phyloP scores from a whole-genome alignment of 129 eudicot species.

The Flaveria trinervia region DNA sequence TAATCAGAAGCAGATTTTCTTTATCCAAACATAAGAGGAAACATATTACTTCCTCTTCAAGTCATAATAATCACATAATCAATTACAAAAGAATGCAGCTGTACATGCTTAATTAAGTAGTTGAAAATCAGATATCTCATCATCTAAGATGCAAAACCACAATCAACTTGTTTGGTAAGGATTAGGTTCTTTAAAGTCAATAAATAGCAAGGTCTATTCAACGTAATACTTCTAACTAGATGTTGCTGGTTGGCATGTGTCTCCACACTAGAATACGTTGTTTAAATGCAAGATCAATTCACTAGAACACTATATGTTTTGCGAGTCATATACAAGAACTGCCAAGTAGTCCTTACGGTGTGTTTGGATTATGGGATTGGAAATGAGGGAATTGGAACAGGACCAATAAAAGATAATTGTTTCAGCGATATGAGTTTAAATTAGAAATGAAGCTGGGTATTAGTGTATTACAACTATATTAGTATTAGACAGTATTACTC shows the following conservation, averaged over 20 bases:
- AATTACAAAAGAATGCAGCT: not conserved
- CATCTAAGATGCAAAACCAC: not conserved
- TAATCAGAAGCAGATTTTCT: not conserved
- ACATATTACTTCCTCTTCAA: not conserved
- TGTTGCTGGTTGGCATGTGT: not conserved
- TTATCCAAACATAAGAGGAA: not conserved
- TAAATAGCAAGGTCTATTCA: not conserved
- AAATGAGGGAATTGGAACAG: not conserved
- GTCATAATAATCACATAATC: not conserved
- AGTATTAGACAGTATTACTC: not conserved
- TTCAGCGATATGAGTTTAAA: not conserved
- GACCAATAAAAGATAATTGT: not conserved
- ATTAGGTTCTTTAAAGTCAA: not conserved
- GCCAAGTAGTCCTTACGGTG: constrained; percentile 1
- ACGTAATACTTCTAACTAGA: not conserved
- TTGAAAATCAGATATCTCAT: not conserved
- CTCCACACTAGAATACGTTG: not conserved
- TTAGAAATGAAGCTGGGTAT: not conserved
- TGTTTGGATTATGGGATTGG: not conserved
- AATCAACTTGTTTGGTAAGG: not conserved
- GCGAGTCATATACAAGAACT: constrained; percentile 12
- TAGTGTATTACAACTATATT: not conserved
- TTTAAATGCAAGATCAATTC: not conserved
- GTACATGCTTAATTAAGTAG: constrained; percentile 1
- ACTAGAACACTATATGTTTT: not conserved